A percentile compares a stretch with the other conserved stretches of the same genome.
These are phyloP conservation scores for Massospora cicadina DNA, from an alignment of 371 early-diverging fungal genomes.

Conservation along the genomic window DNA sequence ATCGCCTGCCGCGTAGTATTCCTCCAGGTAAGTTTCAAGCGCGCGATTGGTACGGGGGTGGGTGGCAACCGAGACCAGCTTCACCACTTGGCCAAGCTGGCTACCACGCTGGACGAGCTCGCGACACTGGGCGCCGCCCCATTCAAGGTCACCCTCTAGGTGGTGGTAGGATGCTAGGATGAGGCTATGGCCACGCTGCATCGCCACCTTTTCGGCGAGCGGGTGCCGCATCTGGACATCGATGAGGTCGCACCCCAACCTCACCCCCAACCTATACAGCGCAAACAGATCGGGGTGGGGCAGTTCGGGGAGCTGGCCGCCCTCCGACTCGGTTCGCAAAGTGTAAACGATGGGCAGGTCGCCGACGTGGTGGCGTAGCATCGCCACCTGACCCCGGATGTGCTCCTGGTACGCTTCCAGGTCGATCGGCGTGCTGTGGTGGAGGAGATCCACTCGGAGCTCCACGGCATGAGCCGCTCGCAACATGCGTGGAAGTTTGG, in stretches of 20 bases:
- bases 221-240: conserved; percentile 65
- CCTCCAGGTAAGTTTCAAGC: conserved; percentile 37
- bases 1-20: conserved; percentile 16
- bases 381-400: conserved; percentile 56
- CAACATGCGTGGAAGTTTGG: conserved; percentile 32
- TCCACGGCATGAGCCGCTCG: conserved; percentile 82
- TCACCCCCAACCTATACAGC: conserved; percentile 44
- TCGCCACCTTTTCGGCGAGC: conserved; percentile 27
- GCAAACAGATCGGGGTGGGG: conserved; percentile 32
- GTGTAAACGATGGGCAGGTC: conserved; percentile 80
- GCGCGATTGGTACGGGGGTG: conserved; percentile 59
- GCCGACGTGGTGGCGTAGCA: conserved; percentile 45
- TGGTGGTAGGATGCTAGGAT: conserved; percentile 89
- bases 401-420: conserved; percentile 31
- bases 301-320: conserved; percentile 61
- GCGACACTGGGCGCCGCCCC: conserved; percentile 36
- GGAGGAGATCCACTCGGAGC: conserved; percentile 77
- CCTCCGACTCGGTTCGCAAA: conserved; percentile 74
- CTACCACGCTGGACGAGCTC: conserved; percentile 25
- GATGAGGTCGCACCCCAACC: conserved; percentile 84
- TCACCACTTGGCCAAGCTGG: conserved; percentile 65
- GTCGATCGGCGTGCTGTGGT: conserved; percentile 21
- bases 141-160: conserved; percentile 33
- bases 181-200: conserved; percentile 31
- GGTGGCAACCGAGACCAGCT: conserved; percentile 70